A percentile compares a stretch with the other conserved stretches of the same genome.
These are phyloP conservation scores for Escovopsis weberi DNA, from an alignment of 2,329 filamentous ascomycete genomes.

Conservation along the genomic window DNA sequence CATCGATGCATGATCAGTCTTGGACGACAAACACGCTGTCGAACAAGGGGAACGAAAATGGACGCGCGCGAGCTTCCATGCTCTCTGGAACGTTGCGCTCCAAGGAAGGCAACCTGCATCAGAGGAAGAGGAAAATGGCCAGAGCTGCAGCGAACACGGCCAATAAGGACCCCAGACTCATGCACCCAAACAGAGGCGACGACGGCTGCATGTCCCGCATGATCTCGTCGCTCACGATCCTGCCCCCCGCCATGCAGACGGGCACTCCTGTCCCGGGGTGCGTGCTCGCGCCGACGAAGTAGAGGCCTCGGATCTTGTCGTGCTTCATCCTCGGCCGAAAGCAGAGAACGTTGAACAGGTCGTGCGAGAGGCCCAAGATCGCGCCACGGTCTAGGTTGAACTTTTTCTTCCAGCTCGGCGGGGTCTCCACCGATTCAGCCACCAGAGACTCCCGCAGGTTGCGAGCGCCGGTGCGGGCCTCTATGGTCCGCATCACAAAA, in stretches of 20 bases:
- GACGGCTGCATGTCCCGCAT: slow-evolving; percentile 9
- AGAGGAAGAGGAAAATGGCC: too few species aligned
- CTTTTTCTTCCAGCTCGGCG: slow-evolving; percentile 44
- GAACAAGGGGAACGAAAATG: too few species aligned
- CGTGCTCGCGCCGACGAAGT: slow-evolving; percentile 62
- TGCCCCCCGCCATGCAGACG: slow-evolving; percentile 55
- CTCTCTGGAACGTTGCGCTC: too few species aligned
- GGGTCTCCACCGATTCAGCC: slow-evolving; percentile 52
- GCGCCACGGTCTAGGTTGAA: slow-evolving; percentile 67
- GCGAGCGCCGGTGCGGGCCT: slow-evolving; percentile 41
- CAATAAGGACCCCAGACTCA: too few species aligned
- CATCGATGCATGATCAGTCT: too few species aligned
- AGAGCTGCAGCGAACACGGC: too few species aligned
- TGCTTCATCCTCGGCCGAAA: slow-evolving; percentile 49
- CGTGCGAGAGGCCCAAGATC: slow-evolving; percentile 57
- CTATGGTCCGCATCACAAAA: slow-evolving; percentile 46
- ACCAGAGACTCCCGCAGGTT: slow-evolving; percentile 32
- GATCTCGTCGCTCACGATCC: slow-evolving; percentile 36
- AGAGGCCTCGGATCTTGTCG: slow-evolving; percentile 34
- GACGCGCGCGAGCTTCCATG: too few species aligned
- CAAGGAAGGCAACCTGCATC: too few species aligned
- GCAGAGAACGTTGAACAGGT: slow-evolving; percentile 57
- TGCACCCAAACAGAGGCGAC: background rate
- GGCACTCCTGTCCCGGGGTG: slow-evolving; percentile 67
- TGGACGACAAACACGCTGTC: too few species aligned